Base-by-base conservation (phyloP, 805 yeast species). In the Lachancea kluyveri region DNA sequence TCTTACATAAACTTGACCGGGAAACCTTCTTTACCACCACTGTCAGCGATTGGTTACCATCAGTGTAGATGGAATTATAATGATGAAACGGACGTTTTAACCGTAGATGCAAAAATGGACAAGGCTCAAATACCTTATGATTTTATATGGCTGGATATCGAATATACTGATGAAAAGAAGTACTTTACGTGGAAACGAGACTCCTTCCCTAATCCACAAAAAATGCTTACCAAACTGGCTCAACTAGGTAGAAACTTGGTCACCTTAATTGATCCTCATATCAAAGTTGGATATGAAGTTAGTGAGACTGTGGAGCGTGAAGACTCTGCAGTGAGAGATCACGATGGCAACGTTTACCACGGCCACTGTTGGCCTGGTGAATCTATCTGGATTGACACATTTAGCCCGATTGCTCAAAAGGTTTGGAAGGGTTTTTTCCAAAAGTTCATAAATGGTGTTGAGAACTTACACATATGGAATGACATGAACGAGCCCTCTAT, bases 351-450 rank as follows among this genome's bases (percentile, higher is more conserved):
- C 1, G 59, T 73, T 2, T 88, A 66, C 54, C 66, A 73, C 30
- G 97, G 96, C 3, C 94, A 86, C 55, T 92, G 97, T 58, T 92
- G 98, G 98, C 96, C 98, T 2, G 98, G 97, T 1, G 86, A 84
- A 44, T 82, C 95, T 0, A 67, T 86, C 6, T 92, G 97, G 97
- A 74, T 92, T 35, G 98, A 92, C 47, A 69, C 95, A 0, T 58
- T 88, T 36, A 74, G 78, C 49, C 85, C 88, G 1, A 48, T 57
- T 1, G 72, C 87, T 1, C 69, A 62, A 33, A 50, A 54, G 4
- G 67, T 69, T 36, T 88, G 96, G 96, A 62, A 60, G 28, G 39
- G 57, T 2, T 67, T 74, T 28, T 76, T 71, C 48, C 52, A 51
- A 15, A 64, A 67, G 35, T 75, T 77, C 7, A 52, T 65, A 4